Base-by-base conservation (phyloP, 495 filamentous ascomycete genomes). In the Ramalina intermedia region DNA sequence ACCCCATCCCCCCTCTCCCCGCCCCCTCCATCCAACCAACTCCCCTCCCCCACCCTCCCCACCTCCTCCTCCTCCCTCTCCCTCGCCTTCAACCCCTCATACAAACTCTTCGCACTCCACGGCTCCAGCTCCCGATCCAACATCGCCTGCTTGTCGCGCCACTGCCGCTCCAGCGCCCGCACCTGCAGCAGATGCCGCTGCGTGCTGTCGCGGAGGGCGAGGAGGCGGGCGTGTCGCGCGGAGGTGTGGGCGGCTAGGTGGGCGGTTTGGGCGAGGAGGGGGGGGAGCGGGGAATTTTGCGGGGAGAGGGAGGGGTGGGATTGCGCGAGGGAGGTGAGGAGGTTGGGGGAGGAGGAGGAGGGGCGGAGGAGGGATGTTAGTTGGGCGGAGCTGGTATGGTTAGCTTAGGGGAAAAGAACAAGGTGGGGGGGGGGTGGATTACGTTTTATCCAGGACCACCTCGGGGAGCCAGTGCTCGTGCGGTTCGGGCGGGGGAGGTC, bases 91-190 rank as follows among this genome's bases (percentile, higher is more conserved):
- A 95, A 68, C 14, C 82, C 71, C 63, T 85, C 80, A 55, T 96
- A 96, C 57, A 96, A 65, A 38, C 79, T 80, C 38, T 82, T 84
- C 0, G 89, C 85, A 33, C 83, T 81, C 68, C 91, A 98, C 9
- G 84, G 83, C 50, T 81, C 78, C 42, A 98, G 67, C 8, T 85
- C 86, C 4, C 73, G 65, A 59, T 98, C 91, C 81, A 94, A 91
- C 48, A 86, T 85, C 3, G 73, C 70, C 61, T 96, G 85, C 62
- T 93, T 94, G 41, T 80, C 74, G 38, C 83, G 79, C 87, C 91
- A 96, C 49, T 82, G 78, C n/a, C 85, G 79, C 60, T 96, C 91
- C 2, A 95, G 79, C 6, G 84, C 86, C 58, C 86, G 83, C 17
- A 90, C 77, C 2, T 80, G 73, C 1, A 96, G 76, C 2, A 98